These are phyloP conservation scores for Zygnema circumcarinatum DNA, from an alignment of 139 green algal species.

Conservation along the genomic window DNA sequence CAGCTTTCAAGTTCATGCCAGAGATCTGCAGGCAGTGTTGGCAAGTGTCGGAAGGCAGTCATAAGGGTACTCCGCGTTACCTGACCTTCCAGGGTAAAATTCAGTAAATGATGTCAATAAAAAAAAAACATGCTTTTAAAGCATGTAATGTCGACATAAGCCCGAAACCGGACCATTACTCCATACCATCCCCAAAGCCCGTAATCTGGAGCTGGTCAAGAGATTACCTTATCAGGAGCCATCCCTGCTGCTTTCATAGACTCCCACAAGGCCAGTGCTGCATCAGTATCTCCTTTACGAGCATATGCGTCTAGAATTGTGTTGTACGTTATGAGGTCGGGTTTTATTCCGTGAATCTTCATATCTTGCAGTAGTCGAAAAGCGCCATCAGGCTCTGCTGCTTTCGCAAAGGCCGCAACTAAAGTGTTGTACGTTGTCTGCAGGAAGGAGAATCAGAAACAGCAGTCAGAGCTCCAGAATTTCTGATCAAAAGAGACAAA, in stretches of 20 bases:
- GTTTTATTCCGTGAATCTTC: slow-evolving; percentile 17
- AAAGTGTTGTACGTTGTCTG: slow-evolving; percentile 57
- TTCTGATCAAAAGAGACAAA: too few relatives aligned
- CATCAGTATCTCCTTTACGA: slow-evolving; percentile 2
- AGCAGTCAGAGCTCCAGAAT: too few relatives aligned
- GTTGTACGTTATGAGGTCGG: slow-evolving; percentile 47
- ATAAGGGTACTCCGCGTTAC: slow-evolving; percentile 6
- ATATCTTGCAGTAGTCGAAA: slow-evolving; percentile 17
- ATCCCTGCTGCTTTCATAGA: slow-evolving; percentile 37
- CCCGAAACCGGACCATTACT: too few relatives aligned
- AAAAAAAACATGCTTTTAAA: too few relatives aligned
- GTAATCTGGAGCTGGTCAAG: background rate
- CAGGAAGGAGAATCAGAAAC: background rate
- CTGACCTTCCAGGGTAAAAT: too few relatives aligned
- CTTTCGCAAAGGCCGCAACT: slow-evolving; percentile 48
- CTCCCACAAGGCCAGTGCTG: slow-evolving; percentile 20
- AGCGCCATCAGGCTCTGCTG: background rate
- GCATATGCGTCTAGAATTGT: slow-evolving; percentile 54
- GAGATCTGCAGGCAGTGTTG: background rate
- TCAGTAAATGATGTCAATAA: too few relatives aligned
- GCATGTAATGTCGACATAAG: too few relatives aligned
- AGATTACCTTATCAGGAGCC: slow-evolving; percentile 21
- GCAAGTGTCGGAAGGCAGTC: background rate
- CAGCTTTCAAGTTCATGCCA: background rate
- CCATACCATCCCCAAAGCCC: too few relatives aligned